These are phyloP conservation scores for Lepraria neglecta DNA, from an alignment of 495 filamentous ascomycete genomes.

Conservation along the genomic window DNA sequence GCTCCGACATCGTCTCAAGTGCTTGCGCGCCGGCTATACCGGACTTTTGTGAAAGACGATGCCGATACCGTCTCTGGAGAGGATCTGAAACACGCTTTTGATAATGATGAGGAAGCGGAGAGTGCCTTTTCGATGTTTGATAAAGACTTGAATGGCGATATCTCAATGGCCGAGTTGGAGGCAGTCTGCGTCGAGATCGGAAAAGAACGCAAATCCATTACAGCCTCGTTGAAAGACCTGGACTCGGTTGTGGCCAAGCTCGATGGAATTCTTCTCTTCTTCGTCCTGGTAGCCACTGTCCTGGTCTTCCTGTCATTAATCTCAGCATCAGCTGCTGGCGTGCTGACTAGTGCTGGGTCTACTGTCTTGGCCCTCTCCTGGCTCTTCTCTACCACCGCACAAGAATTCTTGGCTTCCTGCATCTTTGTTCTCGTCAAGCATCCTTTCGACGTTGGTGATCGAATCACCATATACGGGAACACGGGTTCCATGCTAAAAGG, in stretches of 20 bases:
- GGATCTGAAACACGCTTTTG: conserved; percentile 74
- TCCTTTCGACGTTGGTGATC: conserved; percentile 93
- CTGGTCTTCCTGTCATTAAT: conserved; percentile 86
- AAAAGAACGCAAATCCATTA: conserved; percentile 90
- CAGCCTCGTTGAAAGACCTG: conserved; percentile 86
- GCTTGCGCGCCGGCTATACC: conserved; percentile 86
- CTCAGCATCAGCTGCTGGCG: conserved; percentile 78
- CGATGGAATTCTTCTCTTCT: conserved; percentile 79
- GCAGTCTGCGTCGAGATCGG: conserved; percentile 92
- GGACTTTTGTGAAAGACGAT: conserved; percentile 72
- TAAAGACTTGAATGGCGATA: conserved; percentile 94
- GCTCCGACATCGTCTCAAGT: conserved; percentile 72
- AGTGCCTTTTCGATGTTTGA: conserved; percentile 92
- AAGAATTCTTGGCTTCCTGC: conserved; percentile 86
- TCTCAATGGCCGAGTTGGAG: conserved; percentile 92
- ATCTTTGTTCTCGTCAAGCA: conserved; percentile 98
- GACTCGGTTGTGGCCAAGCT: conserved; percentile 93
- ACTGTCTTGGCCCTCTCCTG: conserved; percentile 81
- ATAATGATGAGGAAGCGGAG: conserved; percentile 81
- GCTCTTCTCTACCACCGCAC: conserved; percentile 85
- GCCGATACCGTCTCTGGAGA: conserved; percentile 68
- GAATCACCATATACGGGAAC: conserved; percentile 87
- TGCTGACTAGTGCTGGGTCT: conserved; percentile 81
- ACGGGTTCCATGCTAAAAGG: conserved; percentile 68
- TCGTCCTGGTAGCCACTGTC: conserved; percentile 69